Percentiles rank a stretch among this genome's conserved stretches.
These are phyloP conservation scores for Pseudocercospora crystallina DNA, from an alignment of 2,329 filamentous ascomycete species.

Conservation along the genomic window DNA sequence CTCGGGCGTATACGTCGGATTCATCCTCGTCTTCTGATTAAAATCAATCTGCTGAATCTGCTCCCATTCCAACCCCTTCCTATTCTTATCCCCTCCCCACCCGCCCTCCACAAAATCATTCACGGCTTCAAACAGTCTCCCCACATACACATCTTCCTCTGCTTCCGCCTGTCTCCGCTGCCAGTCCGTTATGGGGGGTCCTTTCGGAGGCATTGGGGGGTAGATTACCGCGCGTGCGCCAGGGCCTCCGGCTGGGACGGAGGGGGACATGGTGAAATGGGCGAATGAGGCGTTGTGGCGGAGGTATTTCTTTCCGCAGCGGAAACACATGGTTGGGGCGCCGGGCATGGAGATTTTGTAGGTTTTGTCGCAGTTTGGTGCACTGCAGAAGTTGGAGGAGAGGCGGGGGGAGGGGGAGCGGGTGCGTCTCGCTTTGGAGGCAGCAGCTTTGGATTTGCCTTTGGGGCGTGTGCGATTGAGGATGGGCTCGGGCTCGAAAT, in stretches of 20 bases:
- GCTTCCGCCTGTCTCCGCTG: conserved; percentile 2
- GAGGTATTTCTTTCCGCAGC: conserved; percentile 18
- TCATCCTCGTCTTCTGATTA: conserved; percentile 20
- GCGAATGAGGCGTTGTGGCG: conserved; percentile 14
- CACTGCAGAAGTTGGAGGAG: conserved; percentile 7
- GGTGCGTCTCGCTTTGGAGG: neutral
- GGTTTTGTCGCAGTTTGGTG: conserved; percentile 3
- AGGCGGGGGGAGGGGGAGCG: conserved; percentile 2
- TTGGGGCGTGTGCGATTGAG: neutral
- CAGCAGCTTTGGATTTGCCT: too few species aligned
- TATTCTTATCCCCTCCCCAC: conserved; percentile 3
- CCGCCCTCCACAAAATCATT: conserved; percentile 10
- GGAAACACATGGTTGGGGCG: conserved; percentile 14
- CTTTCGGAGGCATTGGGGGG: conserved; percentile 6
- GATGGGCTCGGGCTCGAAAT: conserved; percentile 4
- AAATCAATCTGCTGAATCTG: conserved; percentile 19
- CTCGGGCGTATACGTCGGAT: conserved; percentile 7
- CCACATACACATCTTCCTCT: conserved; percentile 15
- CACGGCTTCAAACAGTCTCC: conserved; percentile 16
- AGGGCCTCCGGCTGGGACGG: conserved; percentile 6
- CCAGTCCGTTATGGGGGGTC: conserved; percentile 4
- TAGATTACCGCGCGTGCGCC: conserved; percentile 13
- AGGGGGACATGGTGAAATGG: conserved; percentile 13
- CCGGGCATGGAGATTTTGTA: conserved; percentile 9
- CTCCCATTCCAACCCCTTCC: conserved; percentile 2